Percentiles rank a stretch among this genome's conserved stretches.
These are phyloP conservation scores for Cytospora chrysosperma DNA, from an alignment of 2,329 filamentous ascomycete species.

Conservation along the genomic window DNA sequence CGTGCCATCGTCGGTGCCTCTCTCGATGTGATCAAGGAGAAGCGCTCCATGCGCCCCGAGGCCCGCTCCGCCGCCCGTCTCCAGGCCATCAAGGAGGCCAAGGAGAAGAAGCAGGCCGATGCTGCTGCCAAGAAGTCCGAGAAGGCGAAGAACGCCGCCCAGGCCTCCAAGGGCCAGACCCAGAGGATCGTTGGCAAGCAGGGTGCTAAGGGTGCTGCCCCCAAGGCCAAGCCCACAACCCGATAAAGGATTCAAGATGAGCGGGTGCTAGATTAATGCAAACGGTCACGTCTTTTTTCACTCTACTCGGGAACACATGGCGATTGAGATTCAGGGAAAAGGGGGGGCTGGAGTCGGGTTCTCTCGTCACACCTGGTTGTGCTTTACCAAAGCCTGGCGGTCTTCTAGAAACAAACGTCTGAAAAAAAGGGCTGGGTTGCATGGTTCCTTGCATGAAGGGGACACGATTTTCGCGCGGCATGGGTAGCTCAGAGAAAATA, in stretches of 20 bases:
- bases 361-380: conserved; percentile 23
- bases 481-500: conserved; percentile 34
- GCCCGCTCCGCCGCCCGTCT: conserved; percentile 87
- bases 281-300: conserved; percentile 15
- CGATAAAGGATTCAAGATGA: conserved; percentile 59
- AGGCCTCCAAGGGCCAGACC: conserved; percentile 73
- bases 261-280: conserved; percentile 21
- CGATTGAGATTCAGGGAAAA: conserved; percentile 24
- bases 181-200: conserved; percentile 91
- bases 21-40: conserved; percentile 99
- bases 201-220: conserved; percentile 85
- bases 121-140: conserved; percentile 96
- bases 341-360: conserved; percentile 26
- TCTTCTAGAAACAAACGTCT: conserved; percentile 22
- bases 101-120: conserved; percentile 93
- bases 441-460: conserved; percentile 31
- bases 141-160: conserved; percentile 90
- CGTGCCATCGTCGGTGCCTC: conserved; percentile 98
- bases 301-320: conserved; percentile 10
- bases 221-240: conserved; percentile 82
- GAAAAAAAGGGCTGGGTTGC: conserved; percentile 29
- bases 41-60: conserved; percentile 90
- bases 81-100: conserved; percentile 92
- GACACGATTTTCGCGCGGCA: conserved; percentile 28
- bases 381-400: conserved; percentile 24